Conservation (phyloP, 805 yeast species). For the Yamadazyma ubonensis region DNA sequence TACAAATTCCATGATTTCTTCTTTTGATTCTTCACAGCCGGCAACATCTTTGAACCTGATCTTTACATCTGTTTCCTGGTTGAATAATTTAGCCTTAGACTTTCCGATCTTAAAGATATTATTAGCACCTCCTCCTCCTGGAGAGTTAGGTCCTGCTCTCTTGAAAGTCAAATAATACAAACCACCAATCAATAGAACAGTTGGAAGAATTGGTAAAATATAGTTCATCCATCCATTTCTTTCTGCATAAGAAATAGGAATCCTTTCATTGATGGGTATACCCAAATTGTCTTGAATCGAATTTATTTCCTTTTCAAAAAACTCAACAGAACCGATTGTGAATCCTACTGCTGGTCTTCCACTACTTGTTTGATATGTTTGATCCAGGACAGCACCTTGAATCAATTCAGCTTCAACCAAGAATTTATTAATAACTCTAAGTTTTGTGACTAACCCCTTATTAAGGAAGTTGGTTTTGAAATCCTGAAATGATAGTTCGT, state of each 20-base stretch:
- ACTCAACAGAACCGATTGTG: constrained; percentile 84
- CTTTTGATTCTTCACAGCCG: constrained; percentile 95
- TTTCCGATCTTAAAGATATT: constrained; percentile 85
- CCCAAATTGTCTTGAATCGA: constrained; percentile 66
- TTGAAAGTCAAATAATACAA: constrained; percentile 61
- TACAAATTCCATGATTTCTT: constrained; percentile 97
- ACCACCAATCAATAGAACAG: constrained; percentile 78
- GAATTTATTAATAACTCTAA: constrained; percentile 71
- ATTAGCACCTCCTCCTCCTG: constrained; percentile 69
- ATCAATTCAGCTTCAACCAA: constrained; percentile 69
- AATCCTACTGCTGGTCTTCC: constrained; percentile 57
- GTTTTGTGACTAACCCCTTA: constrained; percentile 71
- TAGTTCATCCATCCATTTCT: constrained; percentile 63
- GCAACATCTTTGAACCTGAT: constrained; percentile 93
- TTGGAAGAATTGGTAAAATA: constrained; percentile 73
- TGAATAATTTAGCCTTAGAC: constrained; percentile 86
- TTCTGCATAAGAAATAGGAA: constrained; percentile 76
- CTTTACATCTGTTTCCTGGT: constrained; percentile 87
- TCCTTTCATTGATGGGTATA: constrained; percentile 65
- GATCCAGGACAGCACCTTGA: constrained; percentile 41
- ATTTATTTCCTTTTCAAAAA: constrained; percentile 80
- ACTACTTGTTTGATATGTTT: constrained; percentile 35
- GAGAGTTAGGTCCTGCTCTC: constrained; percentile 59
- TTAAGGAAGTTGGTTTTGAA: constrained; percentile 78
- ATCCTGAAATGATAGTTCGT: constrained; percentile 66